A percentile compares a stretch with the other conserved stretches of the same genome.
phyloP scores from a whole-genome alignment of 2,329 filamentous ascomycete species.

The Alternaria arbusti region DNA sequence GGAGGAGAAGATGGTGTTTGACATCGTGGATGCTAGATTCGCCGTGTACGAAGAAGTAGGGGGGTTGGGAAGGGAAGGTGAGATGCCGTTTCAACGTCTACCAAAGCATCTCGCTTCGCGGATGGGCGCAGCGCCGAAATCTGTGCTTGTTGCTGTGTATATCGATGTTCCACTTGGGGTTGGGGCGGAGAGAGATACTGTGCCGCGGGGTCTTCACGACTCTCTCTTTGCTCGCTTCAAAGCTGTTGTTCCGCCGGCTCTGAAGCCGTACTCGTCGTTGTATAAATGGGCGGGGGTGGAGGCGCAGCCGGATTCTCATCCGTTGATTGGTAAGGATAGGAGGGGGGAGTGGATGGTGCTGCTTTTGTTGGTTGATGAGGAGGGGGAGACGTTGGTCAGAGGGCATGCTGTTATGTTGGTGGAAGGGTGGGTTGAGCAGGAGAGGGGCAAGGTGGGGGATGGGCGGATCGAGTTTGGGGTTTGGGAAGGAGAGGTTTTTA shows the following conservation, averaged over 20 bases:
- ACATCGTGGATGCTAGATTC: background rate
- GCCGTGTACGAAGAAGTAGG: slow-evolving; percentile 1
- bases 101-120: background rate
- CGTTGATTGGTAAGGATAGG: slow-evolving; percentile 9
- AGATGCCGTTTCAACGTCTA: background rate
- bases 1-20: background rate
- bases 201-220: background rate
- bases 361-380: slow-evolving; percentile 8
- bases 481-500: slow-evolving; percentile 7
- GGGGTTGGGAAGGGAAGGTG: background rate
- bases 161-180: background rate
- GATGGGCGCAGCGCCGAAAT: background rate
- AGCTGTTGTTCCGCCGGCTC: background rate
- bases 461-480: background rate
- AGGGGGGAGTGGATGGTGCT: slow-evolving; percentile 18
- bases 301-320: slow-evolving; percentile 25
- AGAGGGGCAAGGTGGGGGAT: background rate
- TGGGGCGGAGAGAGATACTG: background rate
- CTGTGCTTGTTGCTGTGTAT: background rate
- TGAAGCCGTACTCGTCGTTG: slow-evolving; percentile 1
- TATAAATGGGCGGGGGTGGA: slow-evolving; percentile 15
- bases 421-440: slow-evolving; percentile 1
- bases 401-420: slow-evolving; percentile 6
- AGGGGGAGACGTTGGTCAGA: background rate
- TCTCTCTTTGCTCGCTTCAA: background rate